phyloP scores from a whole-genome alignment of 1,284 basidiomycete species.

The Papiliotrema laurentii region DNA sequence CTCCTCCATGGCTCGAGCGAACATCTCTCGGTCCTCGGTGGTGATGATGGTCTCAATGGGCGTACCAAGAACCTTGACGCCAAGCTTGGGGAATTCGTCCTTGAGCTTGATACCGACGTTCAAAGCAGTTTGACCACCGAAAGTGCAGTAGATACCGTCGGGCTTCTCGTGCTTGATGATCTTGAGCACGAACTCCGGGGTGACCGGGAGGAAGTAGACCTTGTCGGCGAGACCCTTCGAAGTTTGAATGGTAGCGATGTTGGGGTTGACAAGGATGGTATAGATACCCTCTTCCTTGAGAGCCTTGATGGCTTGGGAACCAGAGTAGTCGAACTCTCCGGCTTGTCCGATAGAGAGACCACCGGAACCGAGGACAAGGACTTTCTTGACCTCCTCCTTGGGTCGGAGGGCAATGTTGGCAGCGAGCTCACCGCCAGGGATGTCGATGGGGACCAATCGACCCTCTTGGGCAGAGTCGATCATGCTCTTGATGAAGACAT shows the following conservation, averaged over 20 bases:
- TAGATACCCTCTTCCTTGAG: constrained; percentile 98
- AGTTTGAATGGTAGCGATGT: constrained; percentile 99
- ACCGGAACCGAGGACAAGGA: constrained; percentile 95
- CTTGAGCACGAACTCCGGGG: constrained; percentile 94
- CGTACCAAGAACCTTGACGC: constrained; percentile 90
- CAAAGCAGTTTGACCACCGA: constrained; percentile 95
- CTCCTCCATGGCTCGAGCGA: constrained; percentile 90
- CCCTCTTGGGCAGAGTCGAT: constrained; percentile 68
- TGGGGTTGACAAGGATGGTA: constrained; percentile 96
- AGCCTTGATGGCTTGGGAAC: constrained; percentile 98
- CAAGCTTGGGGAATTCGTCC: constrained; percentile 82
- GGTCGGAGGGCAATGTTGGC: constrained; percentile 70
- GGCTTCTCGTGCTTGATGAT: constrained; percentile 98
- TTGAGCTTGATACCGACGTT: constrained; percentile 97
- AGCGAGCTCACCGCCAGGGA: constrained; percentile 81
- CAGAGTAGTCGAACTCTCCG: constrained; percentile 98
- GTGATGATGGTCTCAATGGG: constrained; percentile 96
- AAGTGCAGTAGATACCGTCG: constrained; percentile 97
- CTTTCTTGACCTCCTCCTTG: constrained; percentile 76
- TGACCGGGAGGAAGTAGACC: constrained; percentile 98
- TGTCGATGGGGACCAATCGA: constrained; percentile 65
- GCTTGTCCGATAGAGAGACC: constrained; percentile 97
- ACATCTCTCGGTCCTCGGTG: constrained; percentile 94
- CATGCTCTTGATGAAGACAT: constrained; percentile 91
- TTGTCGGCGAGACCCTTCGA: constrained; percentile 97